These are phyloP conservation scores for Yamadazyma buinensis DNA, from an alignment of 1,139 yeast genomes.

Conservation along the genomic window DNA sequence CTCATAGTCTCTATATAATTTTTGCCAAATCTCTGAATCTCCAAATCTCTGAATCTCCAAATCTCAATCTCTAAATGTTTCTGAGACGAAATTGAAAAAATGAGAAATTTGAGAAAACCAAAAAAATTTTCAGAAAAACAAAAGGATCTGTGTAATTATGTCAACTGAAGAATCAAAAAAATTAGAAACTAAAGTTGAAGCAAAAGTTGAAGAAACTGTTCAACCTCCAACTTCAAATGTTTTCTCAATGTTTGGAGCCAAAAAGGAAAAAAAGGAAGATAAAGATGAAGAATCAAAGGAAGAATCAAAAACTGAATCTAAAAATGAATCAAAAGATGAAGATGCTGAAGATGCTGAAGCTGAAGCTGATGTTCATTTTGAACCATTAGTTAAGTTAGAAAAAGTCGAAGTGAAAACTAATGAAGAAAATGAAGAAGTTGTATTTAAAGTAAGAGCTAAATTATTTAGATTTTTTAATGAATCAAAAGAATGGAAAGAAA, in stretches of 20 bases:
- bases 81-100: no score
- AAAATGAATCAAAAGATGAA: slow-evolving; percentile 30
- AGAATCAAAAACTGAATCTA: slow-evolving; percentile 25
- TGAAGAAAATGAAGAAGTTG: slow-evolving; percentile 91
- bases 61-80: no score
- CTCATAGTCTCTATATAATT: no score
- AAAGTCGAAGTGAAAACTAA: slow-evolving; percentile 90
- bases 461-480: slow-evolving; percentile 84
- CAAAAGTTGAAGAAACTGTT: slow-evolving; percentile 13
- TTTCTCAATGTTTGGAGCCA: slow-evolving; percentile 89
- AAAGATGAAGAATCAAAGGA: slow-evolving; percentile 29
- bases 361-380: slow-evolving; percentile 93
- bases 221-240: slow-evolving; percentile 72
- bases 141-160: no score
- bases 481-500: slow-evolving; percentile 96
- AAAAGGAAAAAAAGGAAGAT: slow-evolving; percentile 58
- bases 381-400: slow-evolving; percentile 92
- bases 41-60: no score
- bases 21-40: no score
- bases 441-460: slow-evolving; percentile 90
- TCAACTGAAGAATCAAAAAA: slow-evolving; percentile 18
- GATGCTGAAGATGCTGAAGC: slow-evolving; percentile 75
- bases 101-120: no score
- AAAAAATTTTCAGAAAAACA: no score
- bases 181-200: slow-evolving; percentile 10